Percentiles rank a stretch among this genome's conserved stretches.
Evolutionary conservation across 257 asterid species (phyloP).

Genomic region (Phtheirospermum japonicum): DNA sequence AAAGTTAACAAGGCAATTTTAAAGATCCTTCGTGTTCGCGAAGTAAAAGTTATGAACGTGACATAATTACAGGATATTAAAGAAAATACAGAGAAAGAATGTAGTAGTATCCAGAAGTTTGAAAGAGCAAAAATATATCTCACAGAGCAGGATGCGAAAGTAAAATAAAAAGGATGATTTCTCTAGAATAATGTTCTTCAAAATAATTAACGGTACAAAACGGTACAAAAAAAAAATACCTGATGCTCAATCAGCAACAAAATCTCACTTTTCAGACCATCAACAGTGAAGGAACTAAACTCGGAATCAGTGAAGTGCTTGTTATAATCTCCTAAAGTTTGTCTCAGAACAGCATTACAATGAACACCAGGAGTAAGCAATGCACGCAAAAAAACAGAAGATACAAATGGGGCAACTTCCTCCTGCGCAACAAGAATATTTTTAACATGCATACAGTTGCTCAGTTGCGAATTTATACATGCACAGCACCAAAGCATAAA

Average conservation of each 20-base stretch:
- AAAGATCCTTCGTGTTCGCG: constrained; percentile 4
- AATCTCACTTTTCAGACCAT: constrained; percentile 84
- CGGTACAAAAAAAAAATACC: constrained; percentile 42
- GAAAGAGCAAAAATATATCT: constrained; percentile 25
- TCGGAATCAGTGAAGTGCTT: constrained; percentile 78
- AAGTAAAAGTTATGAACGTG: constrained; percentile 16
- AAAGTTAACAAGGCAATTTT: constrained; percentile 2
- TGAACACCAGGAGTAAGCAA: constrained; percentile 86
- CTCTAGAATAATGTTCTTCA: constrained; percentile 15
- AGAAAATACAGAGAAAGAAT: not conserved
- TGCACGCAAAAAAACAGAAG: constrained; percentile 76
- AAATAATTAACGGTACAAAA: constrained; percentile 18
- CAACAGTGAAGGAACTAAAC: constrained; percentile 62
- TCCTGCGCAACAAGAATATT: constrained; percentile 57
- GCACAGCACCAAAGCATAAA: constrained; percentile 5
- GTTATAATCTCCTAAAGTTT: constrained; percentile 71
- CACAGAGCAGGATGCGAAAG: constrained; percentile 5
- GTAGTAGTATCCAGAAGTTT: not conserved
- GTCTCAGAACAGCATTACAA: constrained; percentile 59
- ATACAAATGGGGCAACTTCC: constrained; percentile 67
- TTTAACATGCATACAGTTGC: constrained; percentile 22
- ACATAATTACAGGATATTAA: not conserved
- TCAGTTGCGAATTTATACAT: not conserved
- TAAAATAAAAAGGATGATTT: constrained; percentile 16
- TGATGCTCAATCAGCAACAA: constrained; percentile 67